Evolutionary conservation across 768 basidiomycete genomes (phyloP).

Genomic region (Dentipellis sp.): DNA sequence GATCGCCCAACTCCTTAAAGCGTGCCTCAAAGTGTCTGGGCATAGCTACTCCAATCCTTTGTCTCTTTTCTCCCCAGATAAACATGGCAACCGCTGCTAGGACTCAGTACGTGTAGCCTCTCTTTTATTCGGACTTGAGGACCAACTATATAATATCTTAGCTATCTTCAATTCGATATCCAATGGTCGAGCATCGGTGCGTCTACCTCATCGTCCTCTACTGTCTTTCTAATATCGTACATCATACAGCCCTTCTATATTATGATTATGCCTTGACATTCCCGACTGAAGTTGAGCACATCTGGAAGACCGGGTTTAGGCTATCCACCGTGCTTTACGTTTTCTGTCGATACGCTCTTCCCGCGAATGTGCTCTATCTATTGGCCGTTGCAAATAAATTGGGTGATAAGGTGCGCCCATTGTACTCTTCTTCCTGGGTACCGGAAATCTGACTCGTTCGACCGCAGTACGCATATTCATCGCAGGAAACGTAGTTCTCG

Average conservation of each 20-base stretch:
- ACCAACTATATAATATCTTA: background rate
- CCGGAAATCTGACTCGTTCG: too few species aligned
- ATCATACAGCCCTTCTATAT: conserved; percentile 16
- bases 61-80: too few species aligned
- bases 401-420: conserved; percentile 1
- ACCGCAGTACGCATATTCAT: too few species aligned
- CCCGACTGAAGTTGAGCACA: conserved; percentile 22
- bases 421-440: background rate
- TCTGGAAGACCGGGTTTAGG: conserved; percentile 21
- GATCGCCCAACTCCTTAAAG: too few species aligned
- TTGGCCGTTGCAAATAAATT: conserved; percentile 14
- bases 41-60: too few species aligned
- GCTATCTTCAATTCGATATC: background rate
- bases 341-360: conserved; percentile 26
- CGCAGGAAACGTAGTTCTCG: too few species aligned
- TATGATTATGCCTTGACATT: conserved; percentile 27
- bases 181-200: background rate
- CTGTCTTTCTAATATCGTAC: background rate
- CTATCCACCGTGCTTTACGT: conserved; percentile 24
- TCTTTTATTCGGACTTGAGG: background rate
- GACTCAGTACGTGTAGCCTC: background rate
- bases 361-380: conserved; percentile 25
- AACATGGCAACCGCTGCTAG: background rate
- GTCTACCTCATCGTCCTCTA: background rate
- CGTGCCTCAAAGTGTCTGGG: too few species aligned